phyloP scores from a whole-genome alignment of 139 green algal genomes.

The Volvox africanus region DNA sequence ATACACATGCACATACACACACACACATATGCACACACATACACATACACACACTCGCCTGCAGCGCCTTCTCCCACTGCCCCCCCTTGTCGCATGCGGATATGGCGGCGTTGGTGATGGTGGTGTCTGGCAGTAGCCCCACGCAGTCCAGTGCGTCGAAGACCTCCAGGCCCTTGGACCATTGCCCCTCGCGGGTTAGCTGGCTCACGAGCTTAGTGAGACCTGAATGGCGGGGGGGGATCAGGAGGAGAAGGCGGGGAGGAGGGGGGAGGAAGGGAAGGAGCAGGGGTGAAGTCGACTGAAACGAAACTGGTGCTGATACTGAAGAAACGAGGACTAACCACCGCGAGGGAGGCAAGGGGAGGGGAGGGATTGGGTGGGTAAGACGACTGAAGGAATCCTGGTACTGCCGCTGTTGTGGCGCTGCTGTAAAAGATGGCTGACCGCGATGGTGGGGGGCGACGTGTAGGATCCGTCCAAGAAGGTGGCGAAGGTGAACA shows the following conservation, averaged over 20 bases:
- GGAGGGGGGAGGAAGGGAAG: too few species aligned
- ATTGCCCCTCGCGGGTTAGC: slow-evolving; percentile 89
- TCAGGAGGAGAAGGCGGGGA: background rate
- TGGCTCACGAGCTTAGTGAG: slow-evolving; percentile 90
- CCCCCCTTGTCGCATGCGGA: slow-evolving; percentile 90
- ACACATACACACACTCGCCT: slow-evolving; percentile 57
- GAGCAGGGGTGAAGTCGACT: too few species aligned
- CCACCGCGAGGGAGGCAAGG: too few species aligned
- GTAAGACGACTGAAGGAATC: too few species aligned
- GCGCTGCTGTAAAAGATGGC: too few species aligned
- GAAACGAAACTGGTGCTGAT: too few species aligned
- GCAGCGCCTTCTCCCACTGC: slow-evolving; percentile 85
- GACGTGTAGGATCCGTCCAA: too few species aligned
- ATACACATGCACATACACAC: background rate
- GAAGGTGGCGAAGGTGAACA: too few species aligned
- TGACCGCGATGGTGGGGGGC: too few species aligned
- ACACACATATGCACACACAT: slow-evolving; percentile 45
- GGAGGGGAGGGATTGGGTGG: too few species aligned
- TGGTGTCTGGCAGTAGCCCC: slow-evolving; percentile 85
- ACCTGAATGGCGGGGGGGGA: slow-evolving; percentile 56
- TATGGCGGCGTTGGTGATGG: slow-evolving; percentile 93
- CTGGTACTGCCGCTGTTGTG: too few species aligned
- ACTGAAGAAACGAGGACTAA: too few species aligned
- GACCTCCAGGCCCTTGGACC: slow-evolving; percentile 87
- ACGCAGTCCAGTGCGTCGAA: slow-evolving; percentile 81